phyloP scores from a whole-genome alignment of 2,329 filamentous ascomycete genomes.

The Knufia fluminis region DNA sequence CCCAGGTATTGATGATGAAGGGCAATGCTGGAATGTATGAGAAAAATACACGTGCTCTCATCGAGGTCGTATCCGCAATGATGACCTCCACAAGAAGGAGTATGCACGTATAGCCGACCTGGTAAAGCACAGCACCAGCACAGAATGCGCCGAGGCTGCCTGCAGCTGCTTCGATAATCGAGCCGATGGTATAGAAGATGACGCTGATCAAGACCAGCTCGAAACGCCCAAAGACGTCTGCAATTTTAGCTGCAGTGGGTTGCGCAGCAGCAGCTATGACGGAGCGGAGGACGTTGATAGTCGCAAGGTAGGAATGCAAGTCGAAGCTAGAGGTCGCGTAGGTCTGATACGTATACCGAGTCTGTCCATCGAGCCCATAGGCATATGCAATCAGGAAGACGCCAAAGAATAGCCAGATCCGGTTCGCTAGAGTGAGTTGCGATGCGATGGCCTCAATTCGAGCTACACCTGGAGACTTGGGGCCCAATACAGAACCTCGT shows the following conservation, averaged over 20 bases:
- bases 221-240: conserved; percentile 54
- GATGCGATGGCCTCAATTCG: conserved; percentile 50
- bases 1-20: conserved; percentile 55
- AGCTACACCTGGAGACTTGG: conserved; percentile 45
- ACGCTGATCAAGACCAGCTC: conserved; percentile 49
- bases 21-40: conserved; percentile 54
- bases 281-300: conserved; percentile 49
- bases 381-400: conserved; percentile 56
- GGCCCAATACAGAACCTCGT: conserved; percentile 19
- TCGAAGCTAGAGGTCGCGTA: conserved; percentile 45
- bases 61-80: conserved; percentile 55
- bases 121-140: conserved; percentile 52
- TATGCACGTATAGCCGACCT: conserved; percentile 54
- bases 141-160: conserved; percentile 44
- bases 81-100: conserved; percentile 56
- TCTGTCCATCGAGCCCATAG: conserved; percentile 32
- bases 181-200: conserved; percentile 48
- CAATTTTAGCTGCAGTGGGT: conserved; percentile 52
- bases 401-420: conserved; percentile 49
- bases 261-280: conserved; percentile 52
- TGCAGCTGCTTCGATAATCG: conserved; percentile 48
- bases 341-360: conserved; percentile 30
- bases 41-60: conserved; percentile 54
- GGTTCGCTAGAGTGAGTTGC: conserved; percentile 45
- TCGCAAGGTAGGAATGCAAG: conserved; percentile 48